These are phyloP conservation scores for Pestalotiopsis sp. DNA, from an alignment of 2,329 filamentous ascomycete species.

Conservation along the genomic window DNA sequence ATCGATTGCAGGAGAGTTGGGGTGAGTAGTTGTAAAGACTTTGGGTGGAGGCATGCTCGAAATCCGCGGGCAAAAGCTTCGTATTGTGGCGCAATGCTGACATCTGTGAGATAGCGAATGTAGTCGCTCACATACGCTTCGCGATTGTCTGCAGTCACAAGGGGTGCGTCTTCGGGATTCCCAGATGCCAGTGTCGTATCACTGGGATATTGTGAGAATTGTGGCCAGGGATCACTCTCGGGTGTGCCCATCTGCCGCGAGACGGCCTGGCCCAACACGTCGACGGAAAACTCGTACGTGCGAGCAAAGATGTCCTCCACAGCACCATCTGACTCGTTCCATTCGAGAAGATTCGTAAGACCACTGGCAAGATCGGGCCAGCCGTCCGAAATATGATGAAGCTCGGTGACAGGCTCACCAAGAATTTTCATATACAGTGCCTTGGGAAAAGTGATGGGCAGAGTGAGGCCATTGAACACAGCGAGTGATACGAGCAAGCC, in stretches of 20 bases:
- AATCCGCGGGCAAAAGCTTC: conserved; percentile 84
- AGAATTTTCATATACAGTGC: conserved; percentile 83
- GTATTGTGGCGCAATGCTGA: conserved; percentile 77
- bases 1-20: conserved; percentile 73
- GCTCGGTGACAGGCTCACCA: conserved; percentile 66
- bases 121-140: conserved; percentile 82
- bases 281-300: conserved; percentile 82
- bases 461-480: conserved; percentile 88
- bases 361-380: conserved; percentile 84
- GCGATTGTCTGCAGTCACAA: conserved; percentile 84
- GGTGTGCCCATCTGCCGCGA: conserved; percentile 57
- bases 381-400: conserved; percentile 81
- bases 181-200: conserved; percentile 33
- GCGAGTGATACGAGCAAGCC: conserved; percentile 88
- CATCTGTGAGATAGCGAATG: conserved; percentile 78
- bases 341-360: conserved; percentile 73
- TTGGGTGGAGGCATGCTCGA: conserved; percentile 70
- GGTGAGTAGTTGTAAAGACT: conserved; percentile 73
- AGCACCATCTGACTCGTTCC: conserved; percentile 73
- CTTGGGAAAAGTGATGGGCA: conserved; percentile 86
- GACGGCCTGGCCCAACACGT: conserved; percentile 58
- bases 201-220: conserved; percentile 39
- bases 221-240: conserved; percentile 54
- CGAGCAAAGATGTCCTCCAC: conserved; percentile 82
- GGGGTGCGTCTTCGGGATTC: conserved; percentile 58